Evolutionary conservation across 352 stramenopile genomes (phyloP), one percentile per base, ranked within the genome.

Genomic region (Phytophthora fragariae): DNA sequence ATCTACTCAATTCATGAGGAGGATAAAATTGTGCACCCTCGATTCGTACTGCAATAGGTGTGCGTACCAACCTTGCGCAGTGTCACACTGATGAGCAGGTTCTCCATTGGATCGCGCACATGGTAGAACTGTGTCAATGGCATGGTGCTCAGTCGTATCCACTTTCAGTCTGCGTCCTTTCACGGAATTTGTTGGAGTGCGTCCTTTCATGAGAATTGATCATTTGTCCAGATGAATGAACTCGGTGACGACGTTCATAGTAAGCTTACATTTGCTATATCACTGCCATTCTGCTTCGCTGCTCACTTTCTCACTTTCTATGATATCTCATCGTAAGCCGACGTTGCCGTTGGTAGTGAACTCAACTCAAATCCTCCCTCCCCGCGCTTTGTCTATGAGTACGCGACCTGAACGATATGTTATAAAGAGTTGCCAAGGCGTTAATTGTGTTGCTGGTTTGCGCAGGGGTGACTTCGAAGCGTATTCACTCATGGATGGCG

Each of bases 61-160:
- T 12, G 47, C 31, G 29, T 54, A 55, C 37, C 10, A 31, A 90
- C 88, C 84, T 94, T 93, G 50, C 85, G 84, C 21, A 89, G 75
- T 2, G 76, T 84, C 24, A 92, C 83, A 17, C 73, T 70, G 35
- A 94, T 50, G 50, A 71, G 73, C 15, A 94, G 65, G 59, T 92
- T 90, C 68, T 91, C 84, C 65, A 94, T 92, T 10, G 88, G 84
- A 63, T 92, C 85, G 67, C 81, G 81, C 52, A 88, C 87, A 81
- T 93, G 86, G 68, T 92, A 94, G 74, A 83, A 87, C 37, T 83
- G 72, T 50, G 82, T 91, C 57, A 74, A 56, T 52, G 65, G 61
- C 77, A 82, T 88, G 33, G 1, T 56, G 56, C 3, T 67, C 33
- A 47, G 3, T 52, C 57, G 21, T 49, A 49, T 19, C 41, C 41